Evolutionary conservation across 2,329 filamentous ascomycete species (phyloP), one percentile per base, ranked within the genome.

Genomic region (Akanthomyces dipterigenus): DNA sequence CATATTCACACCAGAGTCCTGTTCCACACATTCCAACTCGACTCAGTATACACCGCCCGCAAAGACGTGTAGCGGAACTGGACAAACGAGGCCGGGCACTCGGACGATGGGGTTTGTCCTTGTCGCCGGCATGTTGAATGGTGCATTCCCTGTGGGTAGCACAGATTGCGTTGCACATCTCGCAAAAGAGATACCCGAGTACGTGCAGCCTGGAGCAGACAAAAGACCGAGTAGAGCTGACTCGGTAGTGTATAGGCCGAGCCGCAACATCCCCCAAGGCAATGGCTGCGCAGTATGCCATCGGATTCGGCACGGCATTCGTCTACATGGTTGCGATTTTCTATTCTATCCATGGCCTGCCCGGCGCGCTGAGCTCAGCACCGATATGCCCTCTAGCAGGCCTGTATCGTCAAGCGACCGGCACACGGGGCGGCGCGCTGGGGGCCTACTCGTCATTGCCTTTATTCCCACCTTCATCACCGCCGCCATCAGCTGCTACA

Each of bases 111-210:
- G 75, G 0, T 76, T 78, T 60, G 75, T 78, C 2, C 78, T 78
- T 53, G 67, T 75, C 4, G 68, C 70, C 0, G 75, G 75, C 1
- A 77, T 77, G 75, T 70, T 77, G n/a, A 90, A 90, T 66, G 88
- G 86, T 12, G 87, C 87, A 3, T 90, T 84, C 69, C 82, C 83
- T 49, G 82, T 90, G 12, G 88, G 87, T 7, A 83, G 84, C 1
- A 83, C 86, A 0, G 88, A 90, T 68, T 83, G 84, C 53, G 82
- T 85, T 1, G 83, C 82, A 1, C 87, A 89, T 68, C 70, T 88
- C 45, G 82, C 84, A 0, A 86, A 89, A 70, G 86, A 89, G 70
- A 86, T 88, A 45, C 84, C 78, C 0, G 64, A 43, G 59, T 61
- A 61, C 8, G 36, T 60, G 18, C 12, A 16, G n/a, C 36, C n/a